These are phyloP conservation scores for Fusarium sulawesiense DNA, from an alignment of 2,329 filamentous ascomycete species.

Conservation along the genomic window DNA sequence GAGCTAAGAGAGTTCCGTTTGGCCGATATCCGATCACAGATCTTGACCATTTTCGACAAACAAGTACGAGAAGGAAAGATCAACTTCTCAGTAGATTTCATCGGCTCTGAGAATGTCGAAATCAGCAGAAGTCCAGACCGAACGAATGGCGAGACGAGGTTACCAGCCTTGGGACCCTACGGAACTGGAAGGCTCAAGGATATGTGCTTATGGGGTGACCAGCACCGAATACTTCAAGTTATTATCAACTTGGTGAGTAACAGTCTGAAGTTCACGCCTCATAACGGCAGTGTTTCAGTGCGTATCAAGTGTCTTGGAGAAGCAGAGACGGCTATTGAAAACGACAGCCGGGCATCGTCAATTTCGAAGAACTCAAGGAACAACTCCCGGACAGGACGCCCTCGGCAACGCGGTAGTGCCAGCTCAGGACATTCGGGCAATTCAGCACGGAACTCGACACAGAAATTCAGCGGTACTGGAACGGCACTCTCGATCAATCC, in stretches of 20 bases:
- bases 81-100: conserved; percentile 76
- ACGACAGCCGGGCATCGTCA: conserved; percentile 65
- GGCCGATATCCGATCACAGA: conserved; percentile 84
- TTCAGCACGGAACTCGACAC: conserved; percentile 50
- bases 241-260: conserved; percentile 94
- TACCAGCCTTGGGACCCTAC: conserved; percentile 71
- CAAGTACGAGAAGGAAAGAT: conserved; percentile 85
- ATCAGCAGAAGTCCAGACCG: conserved; percentile 49
- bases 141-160: conserved; percentile 50
- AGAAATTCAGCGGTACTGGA: conserved; percentile 51
- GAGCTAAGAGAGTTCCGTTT: conserved; percentile 88
- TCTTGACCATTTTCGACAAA: conserved; percentile 88
- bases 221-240: conserved; percentile 91
- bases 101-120: conserved; percentile 52
- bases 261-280: conserved; percentile 88
- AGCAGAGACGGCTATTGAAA: conserved; percentile 54
- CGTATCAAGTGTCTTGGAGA: conserved; percentile 80
- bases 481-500: conserved; percentile 73
- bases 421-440: conserved; percentile 63
- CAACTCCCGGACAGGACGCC: conserved; percentile 55
- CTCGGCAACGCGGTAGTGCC: conserved; percentile 60
- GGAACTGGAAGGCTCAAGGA: conserved; percentile 79
- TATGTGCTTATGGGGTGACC: conserved; percentile 92
- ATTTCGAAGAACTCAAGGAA: conserved; percentile 61
- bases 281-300: conserved; percentile 79